Evolutionary conservation across 2,329 filamentous ascomycete genomes (phyloP).

Genomic region (Sporothrix variecibatus): DNA sequence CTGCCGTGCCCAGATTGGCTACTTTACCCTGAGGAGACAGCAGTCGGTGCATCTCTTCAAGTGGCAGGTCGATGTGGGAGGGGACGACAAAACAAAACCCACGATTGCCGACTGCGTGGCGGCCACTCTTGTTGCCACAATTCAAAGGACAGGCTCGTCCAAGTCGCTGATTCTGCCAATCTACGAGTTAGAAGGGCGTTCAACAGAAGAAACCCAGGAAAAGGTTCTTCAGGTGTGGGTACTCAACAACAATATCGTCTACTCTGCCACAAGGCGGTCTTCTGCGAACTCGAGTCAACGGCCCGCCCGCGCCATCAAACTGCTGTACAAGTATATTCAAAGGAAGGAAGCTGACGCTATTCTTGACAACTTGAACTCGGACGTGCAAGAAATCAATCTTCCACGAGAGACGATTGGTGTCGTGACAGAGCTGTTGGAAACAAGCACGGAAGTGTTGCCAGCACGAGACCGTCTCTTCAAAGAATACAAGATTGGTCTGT

Average conservation of each 20-base stretch:
- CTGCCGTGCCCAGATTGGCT: conserved; percentile 51
- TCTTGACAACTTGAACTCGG: conserved; percentile 54
- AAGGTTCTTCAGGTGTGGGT: conserved; percentile 55
- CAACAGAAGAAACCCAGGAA: not conserved
- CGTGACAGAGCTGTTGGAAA: conserved; percentile 47
- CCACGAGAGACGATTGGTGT: conserved; percentile 52
- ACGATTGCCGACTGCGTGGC: conserved; percentile 54
- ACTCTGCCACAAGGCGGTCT: conserved; percentile 46
- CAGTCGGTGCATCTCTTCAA: conserved; percentile 57
- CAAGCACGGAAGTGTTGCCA: conserved; percentile 57
- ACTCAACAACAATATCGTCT: conserved; percentile 57
- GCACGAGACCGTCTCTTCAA: conserved; percentile 57
- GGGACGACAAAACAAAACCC: conserved; percentile 17
- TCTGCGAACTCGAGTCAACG: not conserved
- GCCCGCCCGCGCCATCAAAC: conserved; percentile 50
- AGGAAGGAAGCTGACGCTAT: conserved; percentile 50
- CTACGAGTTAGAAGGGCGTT: conserved; percentile 22
- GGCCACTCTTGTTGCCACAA: conserved; percentile 54
- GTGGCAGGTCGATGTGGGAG: conserved; percentile 49
- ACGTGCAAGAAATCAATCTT: conserved; percentile 61
- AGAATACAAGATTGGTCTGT: conserved; percentile 67
- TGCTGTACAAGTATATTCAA: conserved; percentile 52
- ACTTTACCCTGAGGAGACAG: conserved; percentile 47
- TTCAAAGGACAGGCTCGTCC: conserved; percentile 58
- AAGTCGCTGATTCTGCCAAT: conserved; percentile 56